Percentiles rank a stretch among this genome's conserved stretches.
These are phyloP conservation scores for Talaromyces rugulosus DNA, from an alignment of 2,329 filamentous ascomycete genomes.

Conservation along the genomic window DNA sequence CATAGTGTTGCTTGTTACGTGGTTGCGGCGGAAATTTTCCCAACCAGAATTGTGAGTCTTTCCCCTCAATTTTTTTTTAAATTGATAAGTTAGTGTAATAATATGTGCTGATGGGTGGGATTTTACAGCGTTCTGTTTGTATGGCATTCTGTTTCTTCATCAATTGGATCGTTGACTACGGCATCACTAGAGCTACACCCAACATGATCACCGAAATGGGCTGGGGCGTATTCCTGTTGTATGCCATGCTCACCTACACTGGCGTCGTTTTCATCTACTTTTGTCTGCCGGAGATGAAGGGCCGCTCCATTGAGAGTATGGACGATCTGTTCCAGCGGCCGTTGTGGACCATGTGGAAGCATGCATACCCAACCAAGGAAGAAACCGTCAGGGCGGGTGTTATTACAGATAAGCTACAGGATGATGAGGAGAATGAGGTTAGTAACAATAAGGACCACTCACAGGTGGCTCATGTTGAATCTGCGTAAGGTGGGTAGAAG, in stretches of 20 bases:
- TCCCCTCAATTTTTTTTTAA: background rate
- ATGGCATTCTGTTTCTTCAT: slow-evolving; percentile 27
- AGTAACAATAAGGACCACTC: background rate
- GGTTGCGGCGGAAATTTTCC: slow-evolving; percentile 26
- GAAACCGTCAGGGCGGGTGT: slow-evolving; percentile 31
- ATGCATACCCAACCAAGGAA: slow-evolving; percentile 36
- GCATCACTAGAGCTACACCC: slow-evolving; percentile 26
- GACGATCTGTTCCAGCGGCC: slow-evolving; percentile 29
- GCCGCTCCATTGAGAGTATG: slow-evolving; percentile 30
- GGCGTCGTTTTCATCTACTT: slow-evolving; percentile 31
- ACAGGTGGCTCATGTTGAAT: background rate
- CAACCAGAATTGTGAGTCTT: slow-evolving; percentile 19
- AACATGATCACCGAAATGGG: slow-evolving; percentile 34
- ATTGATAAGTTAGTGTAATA: background rate
- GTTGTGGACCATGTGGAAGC: slow-evolving; percentile 40
- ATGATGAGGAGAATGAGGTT: slow-evolving; percentile 17
- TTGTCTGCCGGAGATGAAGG: slow-evolving; percentile 29
- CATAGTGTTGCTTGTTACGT: slow-evolving; percentile 27
- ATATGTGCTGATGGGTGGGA: background rate
- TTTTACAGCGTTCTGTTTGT: slow-evolving; percentile 20
- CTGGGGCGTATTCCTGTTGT: slow-evolving; percentile 35
- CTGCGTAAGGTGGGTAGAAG: background rate
- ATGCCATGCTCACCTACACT: slow-evolving; percentile 32
- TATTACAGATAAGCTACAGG: slow-evolving; percentile 16
- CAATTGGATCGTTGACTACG: slow-evolving; percentile 29